Conservation (phyloP, 2,329 filamentous ascomycete species). For the Elsinoe perseae region DNA sequence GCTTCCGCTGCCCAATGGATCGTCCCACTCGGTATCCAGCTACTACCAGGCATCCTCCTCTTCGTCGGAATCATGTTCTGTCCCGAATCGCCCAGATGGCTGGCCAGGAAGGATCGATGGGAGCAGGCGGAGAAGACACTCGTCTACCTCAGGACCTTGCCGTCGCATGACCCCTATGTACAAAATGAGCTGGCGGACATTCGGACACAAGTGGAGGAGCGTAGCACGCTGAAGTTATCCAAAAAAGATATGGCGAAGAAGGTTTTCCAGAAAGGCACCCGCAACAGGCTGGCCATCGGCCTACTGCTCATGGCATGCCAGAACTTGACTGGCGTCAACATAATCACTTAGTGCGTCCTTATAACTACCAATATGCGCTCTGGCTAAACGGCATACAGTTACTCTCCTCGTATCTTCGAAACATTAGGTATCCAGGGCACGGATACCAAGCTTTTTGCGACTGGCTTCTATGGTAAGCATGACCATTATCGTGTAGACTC, state of each 20-base stretch:
- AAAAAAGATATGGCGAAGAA: slow-evolving; percentile 57
- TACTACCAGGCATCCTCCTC: slow-evolving; percentile 35
- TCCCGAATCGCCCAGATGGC: slow-evolving; percentile 32
- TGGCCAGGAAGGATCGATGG: slow-evolving; percentile 27
- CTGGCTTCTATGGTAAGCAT: slow-evolving; percentile 42
- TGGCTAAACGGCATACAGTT: slow-evolving; percentile 15
- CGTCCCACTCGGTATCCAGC: slow-evolving; percentile 49
- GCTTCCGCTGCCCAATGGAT: slow-evolving; percentile 51
- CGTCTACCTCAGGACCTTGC: slow-evolving; percentile 40
- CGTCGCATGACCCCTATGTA: slow-evolving; percentile 36
- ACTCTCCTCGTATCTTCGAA: slow-evolving; percentile 33
- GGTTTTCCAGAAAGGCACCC: slow-evolving; percentile 31
- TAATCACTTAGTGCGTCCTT: slow-evolving; percentile 27
- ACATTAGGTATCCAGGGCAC: slow-evolving; percentile 40
- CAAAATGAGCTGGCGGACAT: slow-evolving; percentile 46
- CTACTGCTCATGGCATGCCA: slow-evolving; percentile 26
- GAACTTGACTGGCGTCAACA: slow-evolving; percentile 22
- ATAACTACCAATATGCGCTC: neutral
- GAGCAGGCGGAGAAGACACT: slow-evolving; percentile 37
- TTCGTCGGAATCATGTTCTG: slow-evolving; percentile 32
- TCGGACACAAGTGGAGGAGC: slow-evolving; percentile 34
- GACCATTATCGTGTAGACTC: neutral
- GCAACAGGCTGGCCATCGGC: slow-evolving; percentile 18
- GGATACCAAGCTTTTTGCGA: slow-evolving; percentile 39
- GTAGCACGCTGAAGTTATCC: slow-evolving; percentile 52